Percentiles rank a stretch among this genome's conserved stretches.
Evolutionary conservation across 2,329 filamentous ascomycete species (phyloP).

Genomic region (Aspergillus arachidicola): DNA sequence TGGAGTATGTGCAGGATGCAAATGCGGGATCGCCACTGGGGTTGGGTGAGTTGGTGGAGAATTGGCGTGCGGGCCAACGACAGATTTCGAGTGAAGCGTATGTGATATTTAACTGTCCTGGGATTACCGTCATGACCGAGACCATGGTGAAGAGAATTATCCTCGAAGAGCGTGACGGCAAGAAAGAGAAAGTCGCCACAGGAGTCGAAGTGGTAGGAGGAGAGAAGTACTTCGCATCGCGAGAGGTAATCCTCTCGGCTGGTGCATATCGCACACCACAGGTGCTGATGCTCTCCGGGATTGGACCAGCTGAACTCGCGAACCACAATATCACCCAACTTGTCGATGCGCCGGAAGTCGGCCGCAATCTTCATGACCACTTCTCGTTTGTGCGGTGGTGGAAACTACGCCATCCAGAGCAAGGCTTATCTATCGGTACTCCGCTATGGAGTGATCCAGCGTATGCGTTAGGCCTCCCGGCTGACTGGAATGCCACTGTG

Average conservation of each 20-base stretch:
- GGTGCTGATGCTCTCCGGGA: constrained; percentile 38
- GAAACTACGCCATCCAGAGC: constrained; percentile 1
- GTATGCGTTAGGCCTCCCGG: constrained; percentile 39
- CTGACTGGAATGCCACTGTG: constrained; percentile 40
- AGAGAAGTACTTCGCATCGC: constrained; percentile 26
- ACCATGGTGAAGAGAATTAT: constrained; percentile 21
- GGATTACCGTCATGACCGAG: constrained; percentile 23
- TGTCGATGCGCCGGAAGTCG: constrained; percentile 25
- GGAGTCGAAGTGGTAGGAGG: constrained; percentile 29
- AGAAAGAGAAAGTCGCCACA: constrained; percentile 16
- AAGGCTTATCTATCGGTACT: constrained; percentile 15
- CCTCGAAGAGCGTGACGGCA: constrained; percentile 13
- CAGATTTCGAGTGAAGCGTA: constrained; percentile 33
- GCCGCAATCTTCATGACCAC: constrained; percentile 31
- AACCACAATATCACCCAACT: constrained; percentile 35
- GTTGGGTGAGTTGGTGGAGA: constrained; percentile 33
- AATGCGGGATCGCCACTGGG: constrained; percentile 34
- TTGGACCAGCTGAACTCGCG: constrained; percentile 32
- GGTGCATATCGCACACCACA: constrained; percentile 38
- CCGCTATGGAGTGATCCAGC: constrained; percentile 40
- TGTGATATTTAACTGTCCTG: constrained; percentile 14
- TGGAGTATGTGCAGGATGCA: constrained; percentile 25
- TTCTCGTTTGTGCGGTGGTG: constrained; percentile 29
- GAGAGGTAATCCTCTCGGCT: constrained; percentile 37
- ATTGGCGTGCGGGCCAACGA: constrained; percentile 27